Evolutionary conservation across 768 basidiomycete species (phyloP), one percentile per base, ranked within the genome.

Genomic region (Filobasidium wieringae): DNA sequence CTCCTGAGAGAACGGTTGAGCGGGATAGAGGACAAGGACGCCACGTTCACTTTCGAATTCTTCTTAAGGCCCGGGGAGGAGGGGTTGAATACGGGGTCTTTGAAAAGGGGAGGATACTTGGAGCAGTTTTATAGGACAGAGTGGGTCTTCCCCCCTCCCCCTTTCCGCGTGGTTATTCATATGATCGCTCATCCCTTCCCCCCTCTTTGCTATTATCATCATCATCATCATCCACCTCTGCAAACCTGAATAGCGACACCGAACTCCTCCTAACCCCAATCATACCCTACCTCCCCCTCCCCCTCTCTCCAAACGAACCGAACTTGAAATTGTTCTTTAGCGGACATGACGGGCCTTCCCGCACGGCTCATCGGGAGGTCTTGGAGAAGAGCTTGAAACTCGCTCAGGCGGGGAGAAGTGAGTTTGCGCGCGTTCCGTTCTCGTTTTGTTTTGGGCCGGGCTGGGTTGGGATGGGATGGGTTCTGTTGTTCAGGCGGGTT

Each of bases 341-440:
- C 11, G 55, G 39, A 2, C 45, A 59, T 29, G 57, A 59, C 47
- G 57, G 57, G 6, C 57, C 57, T 3, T 30, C 36, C 14, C 27
- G 26, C 41, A 36, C 41, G 31, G 31, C 57, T 17, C 39, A 51
- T 45, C 45, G 36, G 29, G 39, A 51, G 37, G 36, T 59, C 14
- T 14, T 51, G 3, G 34, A 52, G 14, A 51, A 22, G 51, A 59
- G 57, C 36, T 30, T 15, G 9, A 9, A 41, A 8, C 30, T 59
- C 22, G 51, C 29, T 19, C 33, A 32, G 4, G n/a, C 8, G 12
- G 39, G 40, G 1, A 7, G 37, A 33, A 39, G 57, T 59, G 34
- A 53, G 22, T n/a, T 32, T 6, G 14, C 40, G 7, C 24, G 34
- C 32, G n/a, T n/a, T 27, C 12, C 7, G 2, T 22, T 22, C 3